Conservation (phyloP, 2,329 filamentous ascomycete species). For the Claviceps fusiformis region DNA sequence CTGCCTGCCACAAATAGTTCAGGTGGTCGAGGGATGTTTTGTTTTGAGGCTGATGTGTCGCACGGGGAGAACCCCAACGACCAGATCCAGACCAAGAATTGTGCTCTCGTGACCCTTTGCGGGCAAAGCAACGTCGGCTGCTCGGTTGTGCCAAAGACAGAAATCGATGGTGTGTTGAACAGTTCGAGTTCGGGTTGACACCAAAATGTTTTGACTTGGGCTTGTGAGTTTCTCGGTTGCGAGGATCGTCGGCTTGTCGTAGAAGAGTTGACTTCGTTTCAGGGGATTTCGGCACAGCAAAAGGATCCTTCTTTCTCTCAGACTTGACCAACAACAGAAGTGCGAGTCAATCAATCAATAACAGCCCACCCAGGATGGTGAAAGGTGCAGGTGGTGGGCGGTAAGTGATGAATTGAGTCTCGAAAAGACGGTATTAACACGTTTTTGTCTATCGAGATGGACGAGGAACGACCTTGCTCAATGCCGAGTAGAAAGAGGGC, state of each 20-base stretch:
- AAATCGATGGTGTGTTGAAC: not conserved
- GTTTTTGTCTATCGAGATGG: not conserved
- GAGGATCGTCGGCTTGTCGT: not conserved
- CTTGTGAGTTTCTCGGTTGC: not conserved
- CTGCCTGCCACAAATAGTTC: not conserved
- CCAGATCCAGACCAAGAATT: constrained; percentile 8
- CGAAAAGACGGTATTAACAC: not conserved
- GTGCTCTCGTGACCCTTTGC: constrained; percentile 5
- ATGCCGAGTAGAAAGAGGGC: constrained; percentile 24
- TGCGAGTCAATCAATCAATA: constrained; percentile 8
- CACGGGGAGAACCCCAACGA: constrained; percentile 13
- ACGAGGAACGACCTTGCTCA: constrained; percentile 11
- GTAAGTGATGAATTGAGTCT: constrained; percentile 6
- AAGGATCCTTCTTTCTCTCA: constrained; percentile 21
- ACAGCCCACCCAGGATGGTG: constrained; percentile 6
- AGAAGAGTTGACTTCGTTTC: not conserved
- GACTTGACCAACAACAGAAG: constrained; percentile 4
- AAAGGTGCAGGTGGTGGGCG: constrained; percentile 12
- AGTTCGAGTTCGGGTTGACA: not conserved
- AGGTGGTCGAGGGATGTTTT: not conserved
- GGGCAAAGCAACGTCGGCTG: not conserved
- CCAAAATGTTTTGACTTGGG: not conserved
- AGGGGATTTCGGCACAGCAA: not conserved
- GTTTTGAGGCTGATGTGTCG: constrained; percentile 6
- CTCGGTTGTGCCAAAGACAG: not conserved